Base-by-base conservation (phyloP, 2,329 filamentous ascomycete genomes). In the Atkinsonella texensis region DNA sequence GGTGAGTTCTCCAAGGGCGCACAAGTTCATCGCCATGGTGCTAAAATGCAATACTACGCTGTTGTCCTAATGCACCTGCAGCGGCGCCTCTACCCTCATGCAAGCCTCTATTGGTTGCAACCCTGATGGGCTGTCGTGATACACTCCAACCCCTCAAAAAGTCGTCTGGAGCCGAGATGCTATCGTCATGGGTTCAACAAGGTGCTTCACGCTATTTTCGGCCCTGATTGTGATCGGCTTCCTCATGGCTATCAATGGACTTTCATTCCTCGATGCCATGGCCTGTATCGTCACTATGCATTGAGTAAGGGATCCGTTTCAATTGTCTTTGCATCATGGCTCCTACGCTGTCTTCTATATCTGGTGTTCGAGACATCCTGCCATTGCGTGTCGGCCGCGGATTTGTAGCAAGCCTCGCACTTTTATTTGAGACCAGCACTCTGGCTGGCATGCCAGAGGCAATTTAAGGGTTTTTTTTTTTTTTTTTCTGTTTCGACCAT, bases 61-160 rank as follows among this genome's bases (percentile, higher is more conserved):
- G n/a, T 40, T 48, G 23, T 46, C 51, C 47, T 50, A 50, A 47
- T 50, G 45, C 52, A 50, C 44, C 52, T 50, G 40, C 48, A 46
- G 48, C 45, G 28, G 40, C 46, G 40, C 46, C 48, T 28, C 32
- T 38, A 32, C 33, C 20, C n/a, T 23, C 33, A 46, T 48, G 45
- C 48, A 43, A 9, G 12, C 35, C 45, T 42, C 32, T 9, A 50
- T 53, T 51, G 49, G 51, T 11, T 43, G 38, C 17, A 43, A 17
- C n/a, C n/a, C 40, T 38, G 17, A 46, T 38, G 42, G 28, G 51
- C 33, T 35, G 41, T 35, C 41, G 42, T 38, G n/a, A 48, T 42
- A 41, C 47, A 49, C 15, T 46, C 41, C 50, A 40, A 46, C 46
- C 46, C 23, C 41, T 23, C 43, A 6, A 18, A n/a, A 18, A 11